phyloP scores from a whole-genome alignment of 345 rosid species.

The Noccaea bulbosa region DNA sequence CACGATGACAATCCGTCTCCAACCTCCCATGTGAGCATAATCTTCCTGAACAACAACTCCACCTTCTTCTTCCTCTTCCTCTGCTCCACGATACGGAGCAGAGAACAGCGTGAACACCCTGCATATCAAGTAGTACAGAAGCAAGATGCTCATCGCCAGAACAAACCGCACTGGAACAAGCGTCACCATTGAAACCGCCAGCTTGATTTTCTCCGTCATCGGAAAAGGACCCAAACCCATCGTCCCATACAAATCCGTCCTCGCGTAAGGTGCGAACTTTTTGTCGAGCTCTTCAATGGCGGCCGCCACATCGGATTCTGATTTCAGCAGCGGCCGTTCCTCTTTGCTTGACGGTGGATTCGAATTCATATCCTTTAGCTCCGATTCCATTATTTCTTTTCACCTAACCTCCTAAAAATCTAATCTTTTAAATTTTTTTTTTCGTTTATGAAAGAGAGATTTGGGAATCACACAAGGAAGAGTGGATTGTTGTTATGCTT shows the following conservation, averaged over 20 bases:
- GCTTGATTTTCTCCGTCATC: conserved; percentile 58
- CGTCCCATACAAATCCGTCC: conserved; percentile 77
- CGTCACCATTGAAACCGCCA: conserved; percentile 66
- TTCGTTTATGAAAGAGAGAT: background rate
- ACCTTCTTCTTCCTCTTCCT: conserved; percentile 65
- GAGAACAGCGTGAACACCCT: conserved; percentile 79
- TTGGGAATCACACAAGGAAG: conserved; percentile 25
- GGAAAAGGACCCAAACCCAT: conserved; percentile 92
- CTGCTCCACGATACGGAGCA: conserved; percentile 72
- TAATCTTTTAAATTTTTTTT: background rate
- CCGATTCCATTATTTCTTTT: conserved; percentile 58
- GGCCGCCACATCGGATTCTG: conserved; percentile 46
- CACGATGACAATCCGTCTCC: conserved; percentile 80
- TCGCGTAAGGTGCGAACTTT: conserved; percentile 86
- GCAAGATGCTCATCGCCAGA: conserved; percentile 56
- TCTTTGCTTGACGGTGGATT: conserved; percentile 55
- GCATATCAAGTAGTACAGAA: conserved; percentile 76
- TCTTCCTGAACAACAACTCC: conserved; percentile 66
- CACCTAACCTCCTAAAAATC: conserved; percentile 32
- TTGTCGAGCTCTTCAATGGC: conserved; percentile 77
- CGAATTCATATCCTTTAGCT: conserved; percentile 61
- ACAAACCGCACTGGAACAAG: conserved; percentile 73
- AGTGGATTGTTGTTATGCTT: conserved; percentile 17
- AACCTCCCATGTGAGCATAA: conserved; percentile 91
- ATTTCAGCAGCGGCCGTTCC: conserved; percentile 80